phyloP scores from a whole-genome alignment of 345 rosid species.

The Sisymbrium altissimum region DNA sequence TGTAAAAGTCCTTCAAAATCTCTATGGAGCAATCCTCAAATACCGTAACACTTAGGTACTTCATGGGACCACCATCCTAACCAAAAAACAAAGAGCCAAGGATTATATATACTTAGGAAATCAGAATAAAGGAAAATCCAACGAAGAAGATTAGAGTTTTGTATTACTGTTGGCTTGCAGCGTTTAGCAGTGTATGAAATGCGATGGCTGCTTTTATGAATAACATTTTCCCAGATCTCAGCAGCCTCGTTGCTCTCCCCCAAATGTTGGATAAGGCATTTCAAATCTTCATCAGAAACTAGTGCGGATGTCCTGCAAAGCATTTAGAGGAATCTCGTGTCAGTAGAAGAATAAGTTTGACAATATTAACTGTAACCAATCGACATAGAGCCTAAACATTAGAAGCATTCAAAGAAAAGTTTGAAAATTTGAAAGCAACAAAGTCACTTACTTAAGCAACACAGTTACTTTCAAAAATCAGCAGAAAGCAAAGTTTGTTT shows the following conservation, averaged over 20 bases:
- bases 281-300: slow-evolving; percentile 65
- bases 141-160: background rate
- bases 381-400: background rate
- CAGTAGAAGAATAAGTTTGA: background rate
- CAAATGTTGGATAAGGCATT: slow-evolving; percentile 54
- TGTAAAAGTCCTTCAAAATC: slow-evolving; percentile 68
- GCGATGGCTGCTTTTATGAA: slow-evolving; percentile 46
- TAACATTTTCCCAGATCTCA: slow-evolving; percentile 64
- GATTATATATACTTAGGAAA: background rate
- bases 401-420: too few species aligned
- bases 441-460: too few species aligned
- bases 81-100: background rate
- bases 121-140: background rate
- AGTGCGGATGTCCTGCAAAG: slow-evolving; percentile 38
- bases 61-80: slow-evolving; percentile 68
- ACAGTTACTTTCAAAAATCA: too few species aligned
- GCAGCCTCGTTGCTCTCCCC: slow-evolving; percentile 31
- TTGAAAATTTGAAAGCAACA: background rate
- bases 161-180: slow-evolving; percentile 60
- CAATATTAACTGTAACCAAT: background rate
- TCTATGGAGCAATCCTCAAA: slow-evolving; percentile 72
- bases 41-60: slow-evolving; percentile 65
- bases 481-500: background rate
- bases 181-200: slow-evolving; percentile 62
- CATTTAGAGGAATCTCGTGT: background rate